A percentile compares a stretch with the other conserved stretches of the same genome.
phyloP scores from a whole-genome alignment of 2,329 filamentous ascomycete genomes.

The Nemania bipapillata region DNA sequence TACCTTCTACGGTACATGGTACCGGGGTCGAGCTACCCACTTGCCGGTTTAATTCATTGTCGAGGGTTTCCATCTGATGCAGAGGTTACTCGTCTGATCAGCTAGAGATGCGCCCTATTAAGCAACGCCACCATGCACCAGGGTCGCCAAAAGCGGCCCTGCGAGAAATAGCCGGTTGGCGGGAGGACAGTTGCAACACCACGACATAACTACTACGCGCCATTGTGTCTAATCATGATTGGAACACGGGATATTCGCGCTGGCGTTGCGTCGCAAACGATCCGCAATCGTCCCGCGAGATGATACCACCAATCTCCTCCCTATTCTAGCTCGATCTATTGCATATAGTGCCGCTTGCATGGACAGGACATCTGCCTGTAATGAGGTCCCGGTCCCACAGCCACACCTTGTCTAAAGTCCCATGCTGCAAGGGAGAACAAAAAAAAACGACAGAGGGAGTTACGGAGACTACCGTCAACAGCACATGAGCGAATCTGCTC shows the following conservation, averaged over 20 bases:
- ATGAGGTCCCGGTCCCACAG: background rate
- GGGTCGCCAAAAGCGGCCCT: conserved; percentile 22
- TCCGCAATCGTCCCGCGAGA: conserved; percentile 5
- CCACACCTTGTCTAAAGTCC: background rate
- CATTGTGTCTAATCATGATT: conserved; percentile 11
- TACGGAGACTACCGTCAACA: background rate
- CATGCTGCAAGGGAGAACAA: background rate
- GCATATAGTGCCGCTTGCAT: conserved; percentile 21
- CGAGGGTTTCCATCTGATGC: conserved; percentile 3
- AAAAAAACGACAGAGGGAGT: background rate
- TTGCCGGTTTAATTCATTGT: background rate
- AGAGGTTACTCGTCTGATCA: conserved; percentile 4
- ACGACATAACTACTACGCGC: background rate
- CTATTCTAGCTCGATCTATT: conserved; percentile 3
- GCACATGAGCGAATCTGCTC: background rate
- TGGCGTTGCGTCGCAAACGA: conserved; percentile 10
- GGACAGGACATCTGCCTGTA: background rate
- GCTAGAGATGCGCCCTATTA: conserved; percentile 6
- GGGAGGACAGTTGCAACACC: background rate
- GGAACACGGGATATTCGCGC: background rate
- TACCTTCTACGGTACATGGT: background rate
- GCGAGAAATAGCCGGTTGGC: background rate
- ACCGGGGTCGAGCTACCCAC: background rate
- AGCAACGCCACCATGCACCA: conserved; percentile 34
- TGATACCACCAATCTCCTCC: background rate